Base-by-base conservation (phyloP, 2,329 filamentous ascomycete genomes). In the Diaporthe helianthi region DNA sequence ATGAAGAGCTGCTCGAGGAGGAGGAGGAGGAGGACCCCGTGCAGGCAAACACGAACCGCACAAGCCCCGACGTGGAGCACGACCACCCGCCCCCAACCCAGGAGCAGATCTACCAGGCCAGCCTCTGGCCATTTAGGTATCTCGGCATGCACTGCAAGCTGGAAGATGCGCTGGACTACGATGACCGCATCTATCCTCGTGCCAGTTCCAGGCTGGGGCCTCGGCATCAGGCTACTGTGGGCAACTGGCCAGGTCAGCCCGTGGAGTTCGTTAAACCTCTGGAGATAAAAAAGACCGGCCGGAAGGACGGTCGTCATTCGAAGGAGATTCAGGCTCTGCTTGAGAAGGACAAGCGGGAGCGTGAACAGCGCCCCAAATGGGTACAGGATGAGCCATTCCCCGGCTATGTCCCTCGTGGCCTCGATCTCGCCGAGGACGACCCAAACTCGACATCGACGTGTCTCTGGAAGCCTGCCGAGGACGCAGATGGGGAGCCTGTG, bases 51-150 rank as follows among this genome's bases (percentile, higher is more conserved):
- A 90, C 89, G n/a, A 84, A 83, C 64, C 84, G 85, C 73, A 92
- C 89, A 60, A 94, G 89, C 67, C 89, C 90, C 13, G 86, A 88
- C 53, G 84, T 87, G 49, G 86, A 89, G 69, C 86, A 89, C 22
- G 80, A 80, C 3, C 85, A 88, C 68, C 85, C 86, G 58, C 82
- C 85, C 64, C 88, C 84, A 58, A 98, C 94, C 0, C 88, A 92
- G 68, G 94, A 97, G 76, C 95, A 98, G 78, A 92, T 95, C 69
- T 93, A 96, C 69, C 92, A 98, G 74, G 94, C 95, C 38, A 96
- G 93, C 76, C 88, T 98, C 76, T 99, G 96, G 96, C 94, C 94
- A 2, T 98, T 96, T 83, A 89, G 96, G 71, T 99, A 99, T 79
- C 83, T 99, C 8, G 96, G 96, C 46, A 94, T 97, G 74, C 96